Percentiles rank a stretch among this genome's conserved stretches.
Conservation (phyloP, 2,329 filamentous ascomycete genomes). For the Penicillium sp. region DNA sequence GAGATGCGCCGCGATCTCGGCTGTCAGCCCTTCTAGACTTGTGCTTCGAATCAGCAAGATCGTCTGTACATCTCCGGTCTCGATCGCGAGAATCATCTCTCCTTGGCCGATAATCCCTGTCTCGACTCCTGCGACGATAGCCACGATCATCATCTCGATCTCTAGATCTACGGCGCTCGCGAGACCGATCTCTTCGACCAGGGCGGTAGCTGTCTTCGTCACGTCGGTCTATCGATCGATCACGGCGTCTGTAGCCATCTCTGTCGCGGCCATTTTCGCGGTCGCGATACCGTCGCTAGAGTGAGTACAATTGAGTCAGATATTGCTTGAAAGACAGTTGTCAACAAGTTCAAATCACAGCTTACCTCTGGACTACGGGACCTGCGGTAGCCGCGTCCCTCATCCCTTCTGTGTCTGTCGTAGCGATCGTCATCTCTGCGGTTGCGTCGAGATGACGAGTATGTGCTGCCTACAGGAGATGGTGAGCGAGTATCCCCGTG, state of each 20-base stretch:
- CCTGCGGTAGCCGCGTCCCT: constrained; percentile 42
- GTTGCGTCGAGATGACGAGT: constrained; percentile 62
- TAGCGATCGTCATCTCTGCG: constrained; percentile 50
- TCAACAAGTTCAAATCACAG: not conserved
- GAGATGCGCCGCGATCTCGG: constrained; percentile 49
- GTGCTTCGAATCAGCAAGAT: constrained; percentile 63
- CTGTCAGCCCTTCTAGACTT: constrained; percentile 62
- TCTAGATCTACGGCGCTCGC: constrained; percentile 59
- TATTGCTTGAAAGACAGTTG: not conserved
- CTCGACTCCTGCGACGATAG: constrained; percentile 58
- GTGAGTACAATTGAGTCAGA: not conserved
- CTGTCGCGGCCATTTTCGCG: constrained; percentile 52
- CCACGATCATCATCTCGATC: constrained; percentile 53
- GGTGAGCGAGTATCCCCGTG: constrained; percentile 71
- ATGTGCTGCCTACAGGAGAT: constrained; percentile 85
- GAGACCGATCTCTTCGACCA: constrained; percentile 55
- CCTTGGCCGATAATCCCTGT: constrained; percentile 62
- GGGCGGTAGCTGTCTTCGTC: constrained; percentile 58
- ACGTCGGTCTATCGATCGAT: constrained; percentile 57
- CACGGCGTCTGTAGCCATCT: constrained; percentile 58
- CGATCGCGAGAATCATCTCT: constrained; percentile 69
- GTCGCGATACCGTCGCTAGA: constrained; percentile 49
- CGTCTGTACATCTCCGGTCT: constrained; percentile 58
- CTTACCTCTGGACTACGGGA: constrained; percentile 47
- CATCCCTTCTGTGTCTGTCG: constrained; percentile 48